These are phyloP conservation scores for Schwanniomyces polymorphus DNA, from an alignment of 805 yeast genomes.

Conservation along the genomic window DNA sequence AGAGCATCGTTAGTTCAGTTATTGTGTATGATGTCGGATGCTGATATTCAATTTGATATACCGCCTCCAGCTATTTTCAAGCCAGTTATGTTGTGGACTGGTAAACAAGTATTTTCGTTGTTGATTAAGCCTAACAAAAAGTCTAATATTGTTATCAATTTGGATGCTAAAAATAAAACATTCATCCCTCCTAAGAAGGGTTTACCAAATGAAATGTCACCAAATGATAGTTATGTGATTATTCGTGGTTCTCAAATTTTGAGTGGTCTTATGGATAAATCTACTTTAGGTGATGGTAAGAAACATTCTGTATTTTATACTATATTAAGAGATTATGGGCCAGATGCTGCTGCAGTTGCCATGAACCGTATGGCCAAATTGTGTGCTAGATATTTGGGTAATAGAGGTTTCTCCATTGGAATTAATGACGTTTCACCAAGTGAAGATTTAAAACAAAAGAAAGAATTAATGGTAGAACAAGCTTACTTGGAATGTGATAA, in stretches of 20 bases:
- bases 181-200: conserved; percentile 73
- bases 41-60: conserved; percentile 78
- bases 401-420: conserved; percentile 96
- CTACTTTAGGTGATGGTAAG: conserved; percentile 95
- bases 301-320: conserved; percentile 96
- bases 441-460: conserved; percentile 64
- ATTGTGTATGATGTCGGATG: conserved; percentile 95
- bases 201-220: conserved; percentile 90
- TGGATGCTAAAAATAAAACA: conserved; percentile 94
- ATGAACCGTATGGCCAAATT: conserved; percentile 99
- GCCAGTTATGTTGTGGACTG: conserved; percentile 93
- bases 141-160: conserved; percentile 80
- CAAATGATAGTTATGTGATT: conserved; percentile 91
- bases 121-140: conserved; percentile 77
- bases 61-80: conserved; percentile 95
- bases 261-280: conserved; percentile 96
- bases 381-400: conserved; percentile 93
- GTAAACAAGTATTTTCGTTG: conserved; percentile 90
- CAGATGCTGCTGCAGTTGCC: conserved; percentile 90
- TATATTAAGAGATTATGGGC: conserved; percentile 93
- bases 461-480: conserved; percentile 84
- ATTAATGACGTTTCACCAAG: conserved; percentile 97
- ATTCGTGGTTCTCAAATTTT: conserved; percentile 87
- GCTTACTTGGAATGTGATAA: conserved; percentile 93
- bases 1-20: conserved; percentile 81